Evolutionary conservation across 768 basidiomycete genomes (phyloP), one percentile per base, ranked within the genome.

Genomic region (Lactarius vividus): DNA sequence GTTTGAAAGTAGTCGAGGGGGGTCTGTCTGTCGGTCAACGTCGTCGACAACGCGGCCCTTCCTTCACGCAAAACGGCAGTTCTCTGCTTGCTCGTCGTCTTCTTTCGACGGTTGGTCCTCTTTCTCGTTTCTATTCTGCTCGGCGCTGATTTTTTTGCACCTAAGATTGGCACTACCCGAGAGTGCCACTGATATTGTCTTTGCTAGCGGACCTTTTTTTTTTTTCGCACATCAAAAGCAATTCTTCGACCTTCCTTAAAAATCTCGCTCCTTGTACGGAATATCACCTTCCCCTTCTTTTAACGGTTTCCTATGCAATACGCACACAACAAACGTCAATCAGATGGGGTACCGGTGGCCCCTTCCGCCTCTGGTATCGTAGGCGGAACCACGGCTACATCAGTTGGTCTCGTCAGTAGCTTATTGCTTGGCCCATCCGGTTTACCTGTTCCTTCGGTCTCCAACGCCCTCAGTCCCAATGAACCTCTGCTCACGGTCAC

Each of bases 201-300:
- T 59, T 57, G 31, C 39, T 49, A 35, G 42, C 61, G 7, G 18
- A 15, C 55, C 18, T 11, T 23, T 8, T 49, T 67, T 67, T 49
- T n/a, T 59, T 33, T 29, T 57, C 16, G 18, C 59, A 35, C 37
- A 42, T 56, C 42, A 46, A 65, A 42, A 54, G 40, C 54, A 35
- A 31, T 26, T 31, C 37, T 31, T 49, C 59, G 40, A 65, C 67
- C 40, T 64, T 69, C 58, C 26, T 37, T 62, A 6, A 49, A n/a
- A 52, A 26, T 29, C 13, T 40, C 61, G 31, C 61, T 57, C 67
- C 18, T 70, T 68, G 60, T 62, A 55, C 57, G n/a, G 52, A 59
- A 57, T 33, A 44, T 59, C 42, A 23, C 44, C 20, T 23, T 18
- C 33, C 39, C 31, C 55, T 46, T 33, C 35, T 53, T 54, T 28